These are phyloP conservation scores for Cutaneotrichosporon mucoides DNA, from an alignment of 1,284 basidiomycete genomes.

Conservation along the genomic window DNA sequence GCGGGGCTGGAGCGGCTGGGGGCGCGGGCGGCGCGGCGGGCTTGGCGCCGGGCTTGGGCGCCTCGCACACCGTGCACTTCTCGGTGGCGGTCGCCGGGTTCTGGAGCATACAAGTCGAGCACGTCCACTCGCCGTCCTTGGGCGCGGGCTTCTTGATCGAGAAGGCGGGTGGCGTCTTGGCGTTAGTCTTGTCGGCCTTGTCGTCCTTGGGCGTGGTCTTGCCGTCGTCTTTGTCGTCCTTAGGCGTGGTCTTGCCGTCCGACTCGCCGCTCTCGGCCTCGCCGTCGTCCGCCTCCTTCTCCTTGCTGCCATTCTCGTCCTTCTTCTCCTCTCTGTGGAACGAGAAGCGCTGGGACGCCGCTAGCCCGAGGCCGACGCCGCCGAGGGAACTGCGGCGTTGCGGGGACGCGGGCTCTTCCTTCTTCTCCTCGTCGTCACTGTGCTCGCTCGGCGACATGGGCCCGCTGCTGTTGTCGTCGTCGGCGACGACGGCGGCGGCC, in stretches of 20 bases:
- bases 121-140: constrained; percentile 31
- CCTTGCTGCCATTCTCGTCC: background rate
- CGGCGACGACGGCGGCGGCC: constrained; percentile 1
- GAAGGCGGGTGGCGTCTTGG: background rate
- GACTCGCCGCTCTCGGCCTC: background rate
- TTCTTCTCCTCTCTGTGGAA: constrained; percentile 7
- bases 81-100: background rate
- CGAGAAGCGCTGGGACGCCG: background rate
- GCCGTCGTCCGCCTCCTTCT: background rate
- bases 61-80: background rate
- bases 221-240: no score
- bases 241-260: no score
- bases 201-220: background rate
- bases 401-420: background rate
- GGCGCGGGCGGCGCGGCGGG: background rate
- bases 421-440: background rate
- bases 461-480: background rate
- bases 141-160: constrained; percentile 31
- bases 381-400: background rate
- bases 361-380: constrained; percentile 13
- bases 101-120: background rate
- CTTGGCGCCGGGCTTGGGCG: constrained; percentile 33
- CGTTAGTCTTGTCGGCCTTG: background rate
- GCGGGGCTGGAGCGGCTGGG: background rate
- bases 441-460: background rate